Evolutionary conservation across 495 filamentous ascomycete species (phyloP), one percentile per base, ranked within the genome.

Genomic region (Stereocaulon alpinum): DNA sequence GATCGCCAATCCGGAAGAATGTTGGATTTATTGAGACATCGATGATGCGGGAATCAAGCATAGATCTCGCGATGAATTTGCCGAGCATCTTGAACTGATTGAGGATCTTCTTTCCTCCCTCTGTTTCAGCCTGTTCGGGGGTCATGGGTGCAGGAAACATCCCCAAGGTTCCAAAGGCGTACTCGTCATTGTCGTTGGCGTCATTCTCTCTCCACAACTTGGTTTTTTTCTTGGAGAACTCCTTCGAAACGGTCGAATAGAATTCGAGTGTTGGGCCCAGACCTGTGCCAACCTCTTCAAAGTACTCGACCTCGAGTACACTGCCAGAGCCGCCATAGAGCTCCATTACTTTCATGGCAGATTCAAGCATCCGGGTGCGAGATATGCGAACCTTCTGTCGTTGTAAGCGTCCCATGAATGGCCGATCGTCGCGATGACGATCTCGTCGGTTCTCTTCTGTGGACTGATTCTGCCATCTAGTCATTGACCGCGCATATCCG

Each of bases 341-440:
- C 63, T 99, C 93, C 94, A 99, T 96, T n/a, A 99, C 94, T 69
- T 97, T 99, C 67, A 95, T 78, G 0, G 94, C 94, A 27, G 94
- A 96, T 66, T 99, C 94, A 3, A 99, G 77, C 53, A 99, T 96
- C 58, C 92, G 89, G 6, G 83, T 82, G 40, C 94, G 82, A 7
- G 91, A 94, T 58, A 99, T 97, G 29, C 94, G 87, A 22, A 99
- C 93, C 70, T 99, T 99, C 66, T 99, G 94, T 58, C 94, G 85
- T 70, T 96, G 93, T 9, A 96, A 78, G 42, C 92, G 81, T 10
- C 93, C 92, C n/a, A 97, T 79, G 79, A 92, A 94, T 18, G 91
- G 88, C 20, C 89, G 81, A 55, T 96, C 91, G 63, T 97, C 91
- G 15, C 89, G 84, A 58, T 85, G 85, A 54, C 90, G 81, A 65